Percentiles rank a stretch among this genome's conserved stretches.
phyloP scores from a whole-genome alignment of 805 yeast species.

The Wickerhamiella dianesei region DNA sequence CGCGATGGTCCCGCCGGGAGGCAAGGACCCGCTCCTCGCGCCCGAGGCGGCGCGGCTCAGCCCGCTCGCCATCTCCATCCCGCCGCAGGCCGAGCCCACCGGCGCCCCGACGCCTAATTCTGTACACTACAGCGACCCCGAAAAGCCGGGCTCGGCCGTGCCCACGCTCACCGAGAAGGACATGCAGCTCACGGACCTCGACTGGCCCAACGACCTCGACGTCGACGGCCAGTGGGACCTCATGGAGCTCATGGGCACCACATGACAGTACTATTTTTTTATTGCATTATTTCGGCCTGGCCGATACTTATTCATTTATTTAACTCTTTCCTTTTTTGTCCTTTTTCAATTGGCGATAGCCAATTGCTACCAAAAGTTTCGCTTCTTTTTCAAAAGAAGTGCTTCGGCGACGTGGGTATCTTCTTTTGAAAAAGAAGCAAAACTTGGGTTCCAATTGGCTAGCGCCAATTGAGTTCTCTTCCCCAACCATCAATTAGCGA shows the following conservation, averaged over 20 bases:
- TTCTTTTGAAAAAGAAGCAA: too few relatives aligned
- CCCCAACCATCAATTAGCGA: too few relatives aligned
- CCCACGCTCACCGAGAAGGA: neutral
- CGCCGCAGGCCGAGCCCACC: too few relatives aligned
- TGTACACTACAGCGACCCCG: conserved; percentile 1
- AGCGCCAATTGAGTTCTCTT: too few relatives aligned
- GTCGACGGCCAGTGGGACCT: conserved; percentile 12
- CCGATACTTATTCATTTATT: too few relatives aligned
- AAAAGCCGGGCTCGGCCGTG: neutral
- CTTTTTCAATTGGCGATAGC: too few relatives aligned
- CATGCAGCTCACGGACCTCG: conserved; percentile 1
- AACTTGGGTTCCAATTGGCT: too few relatives aligned
- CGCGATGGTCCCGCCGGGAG: neutral
- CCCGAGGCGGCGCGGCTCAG: neutral
- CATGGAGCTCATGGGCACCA: conserved; percentile 8
- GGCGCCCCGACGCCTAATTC: neutral
- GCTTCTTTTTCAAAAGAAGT: too few relatives aligned
- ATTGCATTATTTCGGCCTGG: neutral
- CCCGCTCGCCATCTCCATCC: neutral
- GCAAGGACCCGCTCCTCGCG: neutral
- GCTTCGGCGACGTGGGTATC: too few relatives aligned
- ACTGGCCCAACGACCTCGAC: conserved; percentile 11
- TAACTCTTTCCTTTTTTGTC: too few relatives aligned
- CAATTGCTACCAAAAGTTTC: too few relatives aligned
- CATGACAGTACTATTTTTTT: neutral